Conservation (phyloP, 306 rosid species). For the Psophocarpus tetragonolobus region DNA sequence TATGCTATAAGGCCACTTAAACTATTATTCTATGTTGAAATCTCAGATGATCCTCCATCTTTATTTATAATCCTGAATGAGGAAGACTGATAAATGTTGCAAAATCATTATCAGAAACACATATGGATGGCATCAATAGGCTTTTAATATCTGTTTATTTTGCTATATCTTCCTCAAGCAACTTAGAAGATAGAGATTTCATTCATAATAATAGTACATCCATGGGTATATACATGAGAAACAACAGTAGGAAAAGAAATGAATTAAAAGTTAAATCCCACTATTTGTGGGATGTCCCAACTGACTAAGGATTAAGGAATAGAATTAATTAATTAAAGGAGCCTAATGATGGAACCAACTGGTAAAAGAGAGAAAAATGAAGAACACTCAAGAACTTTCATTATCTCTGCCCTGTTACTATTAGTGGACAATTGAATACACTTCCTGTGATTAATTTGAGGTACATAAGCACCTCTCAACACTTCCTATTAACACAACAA, state of each 20-base stretch:
- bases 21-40: background rate
- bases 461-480: background rate
- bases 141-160: background rate
- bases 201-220: background rate
- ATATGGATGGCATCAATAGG: background rate
- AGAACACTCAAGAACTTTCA: background rate
- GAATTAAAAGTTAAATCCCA: background rate
- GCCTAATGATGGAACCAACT: background rate
- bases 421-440: background rate
- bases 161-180: background rate
- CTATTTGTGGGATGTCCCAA: background rate
- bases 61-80: background rate
- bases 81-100: background rate
- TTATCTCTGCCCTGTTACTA: background rate
- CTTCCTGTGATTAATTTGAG: background rate
- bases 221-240: background rate
- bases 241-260: background rate
- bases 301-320: background rate
- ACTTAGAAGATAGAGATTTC: background rate
- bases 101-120: slow-evolving; percentile 3
- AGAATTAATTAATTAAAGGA: background rate
- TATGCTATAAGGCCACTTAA: background rate
- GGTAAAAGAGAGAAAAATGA: background rate
- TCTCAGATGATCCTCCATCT: slow-evolving; percentile 10
- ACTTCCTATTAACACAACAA: background rate